A percentile compares a stretch with the other conserved stretches of the same genome.
Evolutionary conservation across 352 stramenopile species (phyloP).

Genomic region (Phytophthora pistaciae): DNA sequence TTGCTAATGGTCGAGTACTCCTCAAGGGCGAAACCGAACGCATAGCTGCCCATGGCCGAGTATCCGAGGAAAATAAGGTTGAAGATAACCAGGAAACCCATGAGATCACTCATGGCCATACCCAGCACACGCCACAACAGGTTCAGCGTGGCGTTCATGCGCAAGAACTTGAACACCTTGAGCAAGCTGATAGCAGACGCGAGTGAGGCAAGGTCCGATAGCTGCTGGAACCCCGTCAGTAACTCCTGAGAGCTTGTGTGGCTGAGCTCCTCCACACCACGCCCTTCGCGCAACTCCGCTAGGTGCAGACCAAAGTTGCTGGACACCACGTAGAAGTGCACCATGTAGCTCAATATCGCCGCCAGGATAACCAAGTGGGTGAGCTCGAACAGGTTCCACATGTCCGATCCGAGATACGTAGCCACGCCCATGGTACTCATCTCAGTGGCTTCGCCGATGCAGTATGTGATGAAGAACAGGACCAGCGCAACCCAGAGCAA

Average conservation of each 20-base stretch:
- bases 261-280: slow-evolving; percentile 61
- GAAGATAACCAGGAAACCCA: slow-evolving; percentile 92
- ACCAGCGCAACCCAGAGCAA: slow-evolving; percentile 74
- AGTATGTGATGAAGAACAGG: slow-evolving; percentile 84
- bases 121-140: slow-evolving; percentile 86
- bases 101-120: slow-evolving; percentile 86
- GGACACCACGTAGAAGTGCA: slow-evolving; percentile 75
- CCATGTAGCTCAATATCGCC: slow-evolving; percentile 70
- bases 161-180: slow-evolving; percentile 92
- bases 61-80: slow-evolving; percentile 90
- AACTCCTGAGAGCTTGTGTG: slow-evolving; percentile 73
- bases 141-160: slow-evolving; percentile 91
- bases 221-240: slow-evolving; percentile 72
- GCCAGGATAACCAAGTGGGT: slow-evolving; percentile 75
- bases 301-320: slow-evolving; percentile 60
- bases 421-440: slow-evolving; percentile 81
- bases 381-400: slow-evolving; percentile 92
- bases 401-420: slow-evolving; percentile 84
- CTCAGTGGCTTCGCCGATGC: slow-evolving; percentile 77
- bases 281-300: slow-evolving; percentile 39
- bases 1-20: slow-evolving; percentile 87
- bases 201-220: slow-evolving; percentile 81
- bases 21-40: slow-evolving; percentile 84
- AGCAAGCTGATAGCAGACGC: slow-evolving; percentile 83
- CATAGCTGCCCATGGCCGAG: slow-evolving; percentile 86